A percentile compares a stretch with the other conserved stretches of the same genome.
These are phyloP conservation scores for Trametes sp. DNA, from an alignment of 1,284 basidiomycete genomes.

Conservation along the genomic window DNA sequence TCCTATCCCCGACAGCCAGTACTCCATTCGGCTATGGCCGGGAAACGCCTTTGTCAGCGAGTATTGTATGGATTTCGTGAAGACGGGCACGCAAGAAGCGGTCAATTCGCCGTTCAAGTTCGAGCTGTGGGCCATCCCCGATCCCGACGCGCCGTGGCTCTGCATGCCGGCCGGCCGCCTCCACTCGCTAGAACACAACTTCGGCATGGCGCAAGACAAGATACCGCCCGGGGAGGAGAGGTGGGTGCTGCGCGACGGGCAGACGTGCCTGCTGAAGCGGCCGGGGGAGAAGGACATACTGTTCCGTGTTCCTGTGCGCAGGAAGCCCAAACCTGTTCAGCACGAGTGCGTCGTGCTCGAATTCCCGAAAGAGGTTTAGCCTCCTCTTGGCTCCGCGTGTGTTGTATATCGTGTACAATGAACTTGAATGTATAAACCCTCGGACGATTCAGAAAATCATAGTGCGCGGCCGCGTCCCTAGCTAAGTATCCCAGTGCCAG, in stretches of 20 bases:
- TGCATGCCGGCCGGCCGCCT: not conserved
- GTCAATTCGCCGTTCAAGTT: constrained; percentile 18
- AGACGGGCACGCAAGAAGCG: not conserved
- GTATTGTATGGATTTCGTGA: constrained; percentile 14
- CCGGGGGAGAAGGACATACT: constrained; percentile 5
- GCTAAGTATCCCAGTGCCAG: too few species aligned
- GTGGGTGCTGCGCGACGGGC: constrained; percentile 12
- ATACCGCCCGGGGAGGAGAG: constrained; percentile 16
- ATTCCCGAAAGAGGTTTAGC: constrained; percentile 6
- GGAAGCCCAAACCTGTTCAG: not conserved
- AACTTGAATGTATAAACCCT: too few species aligned
- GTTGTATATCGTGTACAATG: too few species aligned
- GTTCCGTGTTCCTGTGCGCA: constrained; percentile 11
- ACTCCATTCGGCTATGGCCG: constrained; percentile 8
- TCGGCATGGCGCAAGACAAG: constrained; percentile 1
- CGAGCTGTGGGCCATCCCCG: constrained; percentile 11
- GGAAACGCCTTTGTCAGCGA: not conserved
- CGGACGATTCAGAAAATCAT: too few species aligned
- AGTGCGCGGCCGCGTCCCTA: too few species aligned
- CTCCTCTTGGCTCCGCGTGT: too few species aligned
- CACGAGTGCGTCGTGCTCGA: constrained; percentile 9
- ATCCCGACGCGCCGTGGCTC: constrained; percentile 4
- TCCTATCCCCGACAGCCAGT: constrained; percentile 9
- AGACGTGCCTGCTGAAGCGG: constrained; percentile 7
- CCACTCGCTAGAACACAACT: not conserved